Conservation (phyloP, 495 filamentous ascomycete genomes). For the Hypoxylon intermedium region DNA sequence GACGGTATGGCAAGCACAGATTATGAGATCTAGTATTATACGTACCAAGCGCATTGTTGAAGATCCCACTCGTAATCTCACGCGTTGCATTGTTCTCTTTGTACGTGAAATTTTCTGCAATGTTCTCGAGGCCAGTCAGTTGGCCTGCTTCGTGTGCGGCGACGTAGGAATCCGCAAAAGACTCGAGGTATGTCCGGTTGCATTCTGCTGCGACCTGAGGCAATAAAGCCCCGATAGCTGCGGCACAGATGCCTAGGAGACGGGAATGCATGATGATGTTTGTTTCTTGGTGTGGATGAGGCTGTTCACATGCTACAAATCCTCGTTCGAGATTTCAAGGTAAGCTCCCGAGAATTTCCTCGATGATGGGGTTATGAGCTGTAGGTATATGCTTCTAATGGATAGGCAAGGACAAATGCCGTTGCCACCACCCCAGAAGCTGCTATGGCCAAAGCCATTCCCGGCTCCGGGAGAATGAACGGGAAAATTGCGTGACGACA, state of each 20-base stretch:
- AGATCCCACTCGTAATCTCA: conserved; percentile 37
- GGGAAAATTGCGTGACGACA: conserved; percentile 41
- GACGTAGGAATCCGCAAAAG: conserved; percentile 35
- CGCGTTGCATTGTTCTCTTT: conserved; percentile 41
- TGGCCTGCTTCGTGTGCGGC: conserved; percentile 35
- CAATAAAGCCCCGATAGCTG: conserved; percentile 21
- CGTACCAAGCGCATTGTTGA: conserved; percentile 23
- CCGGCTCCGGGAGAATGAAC: conserved; percentile 42
- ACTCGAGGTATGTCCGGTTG: conserved; percentile 27
- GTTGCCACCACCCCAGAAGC: conserved; percentile 11
- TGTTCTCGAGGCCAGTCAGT: conserved; percentile 28
- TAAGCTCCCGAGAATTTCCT: not conserved
- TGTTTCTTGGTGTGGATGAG: not conserved
- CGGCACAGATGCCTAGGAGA: conserved; percentile 10
- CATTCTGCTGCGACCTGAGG: conserved; percentile 28
- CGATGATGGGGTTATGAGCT: not conserved
- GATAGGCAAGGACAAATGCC: conserved; percentile 35
- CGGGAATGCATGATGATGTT: conserved; percentile 17
- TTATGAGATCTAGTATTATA: no score
- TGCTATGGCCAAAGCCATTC: conserved; percentile 21
- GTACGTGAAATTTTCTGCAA: conserved; percentile 43
- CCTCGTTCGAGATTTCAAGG: not conserved
- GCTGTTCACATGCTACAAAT: not conserved
- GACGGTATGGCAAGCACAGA: no score
- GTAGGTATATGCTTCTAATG: conserved; percentile 11